A percentile compares a stretch with the other conserved stretches of the same genome.
Conservation (phyloP, 2,329 filamentous ascomycete species). For the Calonectria henricotiae region DNA sequence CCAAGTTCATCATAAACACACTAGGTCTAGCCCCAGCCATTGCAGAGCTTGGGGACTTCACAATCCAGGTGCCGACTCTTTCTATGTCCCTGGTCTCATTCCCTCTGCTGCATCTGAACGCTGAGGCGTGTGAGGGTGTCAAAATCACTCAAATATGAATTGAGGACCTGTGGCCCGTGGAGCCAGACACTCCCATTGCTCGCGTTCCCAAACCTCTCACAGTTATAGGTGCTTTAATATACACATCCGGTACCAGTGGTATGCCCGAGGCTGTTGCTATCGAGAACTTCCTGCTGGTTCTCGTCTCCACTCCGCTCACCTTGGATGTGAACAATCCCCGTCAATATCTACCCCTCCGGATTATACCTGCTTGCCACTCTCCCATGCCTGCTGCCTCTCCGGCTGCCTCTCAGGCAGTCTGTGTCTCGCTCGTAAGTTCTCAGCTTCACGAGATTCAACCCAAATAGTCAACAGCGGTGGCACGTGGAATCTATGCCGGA, state of each 20-base stretch:
- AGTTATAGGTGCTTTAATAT: background rate
- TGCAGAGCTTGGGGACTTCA: background rate
- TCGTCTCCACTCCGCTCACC: background rate
- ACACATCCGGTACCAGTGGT: background rate
- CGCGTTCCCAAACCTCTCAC: background rate
- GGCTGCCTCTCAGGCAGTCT: background rate
- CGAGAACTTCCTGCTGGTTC: background rate
- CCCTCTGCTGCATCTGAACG: background rate
- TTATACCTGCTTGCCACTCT: slow-evolving; percentile 1
- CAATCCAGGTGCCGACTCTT: background rate
- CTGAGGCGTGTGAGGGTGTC: background rate
- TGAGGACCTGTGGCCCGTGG: background rate
- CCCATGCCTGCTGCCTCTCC: background rate
- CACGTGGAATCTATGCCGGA: background rate
- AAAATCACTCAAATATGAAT: background rate
- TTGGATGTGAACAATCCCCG: background rate
- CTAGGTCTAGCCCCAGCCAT: background rate
- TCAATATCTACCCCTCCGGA: background rate
- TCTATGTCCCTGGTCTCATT: background rate
- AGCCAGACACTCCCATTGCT: background rate
- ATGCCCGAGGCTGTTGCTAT: background rate
- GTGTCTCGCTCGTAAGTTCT: background rate
- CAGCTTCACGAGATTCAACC: background rate
- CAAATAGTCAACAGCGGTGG: background rate
- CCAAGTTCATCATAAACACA: background rate